Conservation (phyloP, 257 asterid species). For the Salvia miltiorrhiza region DNA sequence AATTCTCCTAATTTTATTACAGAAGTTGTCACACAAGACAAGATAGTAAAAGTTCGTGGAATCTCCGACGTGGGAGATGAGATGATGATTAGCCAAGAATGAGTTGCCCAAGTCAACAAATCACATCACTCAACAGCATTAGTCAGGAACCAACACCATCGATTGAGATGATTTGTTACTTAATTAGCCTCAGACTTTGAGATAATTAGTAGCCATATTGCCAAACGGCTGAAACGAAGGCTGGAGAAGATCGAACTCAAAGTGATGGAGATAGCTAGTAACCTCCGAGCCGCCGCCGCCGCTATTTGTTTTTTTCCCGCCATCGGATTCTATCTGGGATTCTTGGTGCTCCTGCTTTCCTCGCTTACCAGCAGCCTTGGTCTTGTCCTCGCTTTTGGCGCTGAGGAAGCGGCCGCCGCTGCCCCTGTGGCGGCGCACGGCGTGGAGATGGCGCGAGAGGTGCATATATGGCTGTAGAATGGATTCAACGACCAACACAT, state of each 20-base stretch:
- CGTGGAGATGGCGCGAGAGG: constrained; percentile 88
- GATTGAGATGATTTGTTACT: not conserved
- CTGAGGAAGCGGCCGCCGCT: constrained; percentile 84
- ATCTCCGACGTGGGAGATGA: not conserved
- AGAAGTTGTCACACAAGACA: not conserved
- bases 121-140: not conserved
- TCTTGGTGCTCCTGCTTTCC: not conserved
- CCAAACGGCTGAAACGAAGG: constrained; percentile 9
- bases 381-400: constrained; percentile 24
- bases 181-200: not conserved
- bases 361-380: not conserved
- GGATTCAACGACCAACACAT: no score
- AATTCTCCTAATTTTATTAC: not conserved
- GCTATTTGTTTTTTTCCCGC: not conserved
- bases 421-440: constrained; percentile 92
- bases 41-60: no score
- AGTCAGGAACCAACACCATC: no score
- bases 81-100: constrained; percentile 14
- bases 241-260: constrained; percentile 31
- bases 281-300: constrained; percentile 7
- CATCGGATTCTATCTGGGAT: constrained; percentile 41
- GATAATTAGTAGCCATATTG: not conserved
- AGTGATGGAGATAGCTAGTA: constrained; percentile 35
- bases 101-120: constrained; percentile 10
- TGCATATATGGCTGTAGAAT: constrained; percentile 62